Evolutionary conservation across 139 green algal genomes (phyloP), one percentile per base, ranked within the genome.

Genomic region (Chlamydomonas applanata): DNA sequence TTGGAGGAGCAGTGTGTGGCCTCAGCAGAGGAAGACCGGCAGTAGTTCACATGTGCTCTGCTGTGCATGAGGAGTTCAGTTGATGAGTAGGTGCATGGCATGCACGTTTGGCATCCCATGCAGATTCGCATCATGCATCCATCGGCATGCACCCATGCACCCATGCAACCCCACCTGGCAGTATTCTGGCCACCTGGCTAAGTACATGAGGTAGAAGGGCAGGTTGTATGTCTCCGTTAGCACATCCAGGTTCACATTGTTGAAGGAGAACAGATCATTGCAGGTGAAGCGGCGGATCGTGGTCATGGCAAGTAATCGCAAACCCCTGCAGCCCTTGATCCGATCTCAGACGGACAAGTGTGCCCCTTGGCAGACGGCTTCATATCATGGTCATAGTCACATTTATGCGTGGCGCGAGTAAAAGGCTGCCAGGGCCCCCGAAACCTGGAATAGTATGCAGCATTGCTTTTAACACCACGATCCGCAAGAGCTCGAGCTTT

Each of bases 171-270:
- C 89, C 45, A 87, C 68, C 30, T 93, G 62, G 79, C 91, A 98
- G 74, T 97, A 97, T 71, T 97, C 94, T 2, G 95, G 94, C 94
- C 94, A 98, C 11, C 35, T 70, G 1, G 95, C 92, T 1, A 99
- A 75, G 84, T 99, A 99, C 1, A 87, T 78, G 4, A 98, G 83
- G 81, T 99, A 99, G 73, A 99, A 99, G 0, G 77, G 71, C 30
- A 99, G 73, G 78, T 99, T 92, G 86, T 98, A 99, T 34, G 96
- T 99, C 80, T 99, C 96, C 0, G 96, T 99, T 25, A 99, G 90
- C 40, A 92, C 90, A 71, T 99, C 96, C 4, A 99, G 77, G 84
- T 99, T 99, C 11, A 99, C 93, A 13, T 89, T 89, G 83, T 99
- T 99, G 87, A 97, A 99, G 0, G 79, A 84, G 64, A 99, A 92